Conservation (phyloP, 2,329 filamentous ascomycete species). For the Aspergillus alliaceus region DNA sequence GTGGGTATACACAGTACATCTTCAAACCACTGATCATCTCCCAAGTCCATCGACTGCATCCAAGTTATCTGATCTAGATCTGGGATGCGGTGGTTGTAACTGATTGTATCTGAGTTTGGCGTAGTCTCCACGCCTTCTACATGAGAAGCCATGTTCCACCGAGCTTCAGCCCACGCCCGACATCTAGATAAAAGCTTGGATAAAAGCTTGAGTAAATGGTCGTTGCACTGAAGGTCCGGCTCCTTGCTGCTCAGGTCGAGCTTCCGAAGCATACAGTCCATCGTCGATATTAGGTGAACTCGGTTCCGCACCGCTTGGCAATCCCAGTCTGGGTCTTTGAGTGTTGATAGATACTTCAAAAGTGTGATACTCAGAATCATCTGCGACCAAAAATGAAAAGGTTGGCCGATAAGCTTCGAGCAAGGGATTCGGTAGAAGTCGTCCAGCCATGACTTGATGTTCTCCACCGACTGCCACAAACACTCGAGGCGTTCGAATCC, state of each 20-base stretch:
- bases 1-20: conserved; percentile 19
- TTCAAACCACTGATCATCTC: conserved; percentile 27
- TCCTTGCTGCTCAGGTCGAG: conserved; percentile 28
- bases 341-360: conserved; percentile 38
- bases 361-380: conserved; percentile 36
- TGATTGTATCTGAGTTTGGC: conserved; percentile 4
- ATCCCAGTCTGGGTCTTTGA: conserved; percentile 42
- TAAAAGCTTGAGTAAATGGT: conserved; percentile 26
- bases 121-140: too few relatives aligned
- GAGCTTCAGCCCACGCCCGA: conserved; percentile 20
- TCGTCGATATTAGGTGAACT: conserved; percentile 29
- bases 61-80: conserved; percentile 28
- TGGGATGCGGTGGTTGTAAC: conserved; percentile 13
- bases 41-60: conserved; percentile 32
- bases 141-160: conserved; percentile 16
- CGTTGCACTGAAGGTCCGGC: conserved; percentile 27
- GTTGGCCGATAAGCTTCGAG: conserved; percentile 27
- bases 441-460: conserved; percentile 35
- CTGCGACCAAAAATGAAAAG: conserved; percentile 41
- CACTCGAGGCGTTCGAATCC: conserved; percentile 35
- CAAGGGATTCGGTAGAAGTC: conserved; percentile 29
- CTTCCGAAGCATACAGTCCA: conserved; percentile 33
- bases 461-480: conserved; percentile 36
- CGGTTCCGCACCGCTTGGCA: conserved; percentile 33
- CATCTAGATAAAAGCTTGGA: conserved; percentile 26